A percentile compares a stretch with the other conserved stretches of the same genome.
Conservation (phyloP, 257 asterid genomes). For the Nicotiana knightiana region DNA sequence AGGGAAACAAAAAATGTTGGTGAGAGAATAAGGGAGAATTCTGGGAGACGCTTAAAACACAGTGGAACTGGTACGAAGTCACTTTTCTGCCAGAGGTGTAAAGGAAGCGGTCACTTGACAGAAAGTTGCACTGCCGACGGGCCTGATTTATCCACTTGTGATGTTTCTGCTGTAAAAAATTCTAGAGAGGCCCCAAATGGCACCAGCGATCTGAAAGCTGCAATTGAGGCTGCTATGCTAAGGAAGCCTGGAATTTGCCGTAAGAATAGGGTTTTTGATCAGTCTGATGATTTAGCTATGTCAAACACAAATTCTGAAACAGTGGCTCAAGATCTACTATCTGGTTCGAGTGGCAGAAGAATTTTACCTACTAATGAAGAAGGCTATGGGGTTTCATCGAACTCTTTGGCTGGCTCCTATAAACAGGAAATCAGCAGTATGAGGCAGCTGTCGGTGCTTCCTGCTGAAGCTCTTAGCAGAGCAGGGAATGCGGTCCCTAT, state of each 20-base stretch:
- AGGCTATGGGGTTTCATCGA: conserved; percentile 19
- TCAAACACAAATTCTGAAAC: conserved; percentile 33
- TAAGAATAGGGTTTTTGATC: conserved; percentile 46
- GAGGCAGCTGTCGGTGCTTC: conserved; percentile 30
- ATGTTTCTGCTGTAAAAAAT: conserved; percentile 36
- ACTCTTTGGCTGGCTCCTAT: conserved; percentile 29
- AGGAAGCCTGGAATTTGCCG: conserved; percentile 68
- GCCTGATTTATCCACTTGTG: conserved; percentile 14
- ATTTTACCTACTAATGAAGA: conserved; percentile 33
- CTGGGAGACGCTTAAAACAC: conserved; percentile 49
- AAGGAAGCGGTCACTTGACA: conserved; percentile 29
- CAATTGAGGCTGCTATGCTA: conserved; percentile 81
- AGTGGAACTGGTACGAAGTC: conserved; percentile 14
- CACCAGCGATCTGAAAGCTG: conserved; percentile 61
- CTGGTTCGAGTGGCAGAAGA: conserved; percentile 35
- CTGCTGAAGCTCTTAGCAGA: conserved; percentile 36
- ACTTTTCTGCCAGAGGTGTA: conserved; percentile 27
- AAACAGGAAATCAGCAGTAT: conserved; percentile 30
- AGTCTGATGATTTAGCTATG: conserved; percentile 39
- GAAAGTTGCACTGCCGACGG: conserved; percentile 21
- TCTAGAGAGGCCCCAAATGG: conserved; percentile 38
- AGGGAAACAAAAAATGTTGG: conserved; percentile 40
- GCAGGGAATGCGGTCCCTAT: conserved; percentile 28
- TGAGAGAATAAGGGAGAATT: conserved; percentile 47
- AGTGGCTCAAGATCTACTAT: conserved; percentile 29